Conservation (phyloP, 257 asterid species). For the Verbascum thapsus region DNA sequence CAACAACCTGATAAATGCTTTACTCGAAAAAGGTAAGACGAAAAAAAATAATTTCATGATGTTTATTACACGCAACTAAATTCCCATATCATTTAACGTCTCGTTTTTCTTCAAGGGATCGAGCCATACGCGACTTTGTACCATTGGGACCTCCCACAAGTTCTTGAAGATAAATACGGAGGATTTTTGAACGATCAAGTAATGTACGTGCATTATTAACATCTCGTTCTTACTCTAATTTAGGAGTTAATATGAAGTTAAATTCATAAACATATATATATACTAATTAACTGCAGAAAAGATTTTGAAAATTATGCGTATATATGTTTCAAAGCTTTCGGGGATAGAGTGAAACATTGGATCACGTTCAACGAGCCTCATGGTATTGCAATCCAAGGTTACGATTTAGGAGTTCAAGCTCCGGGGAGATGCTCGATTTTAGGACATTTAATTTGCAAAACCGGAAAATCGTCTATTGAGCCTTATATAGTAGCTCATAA, state of each 20-base stretch:
- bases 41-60: neutral
- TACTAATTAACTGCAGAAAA: slow-evolving; percentile 42
- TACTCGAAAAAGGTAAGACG: slow-evolving; percentile 60
- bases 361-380: slow-evolving; percentile 93
- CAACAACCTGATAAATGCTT: slow-evolving; percentile 71
- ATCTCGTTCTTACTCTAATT: neutral
- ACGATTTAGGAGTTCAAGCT: slow-evolving; percentile 79
- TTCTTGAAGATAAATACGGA: slow-evolving; percentile 66
- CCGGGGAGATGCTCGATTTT: slow-evolving; percentile 87
- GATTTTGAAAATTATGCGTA: slow-evolving; percentile 71
- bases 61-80: neutral
- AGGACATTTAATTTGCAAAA: slow-evolving; percentile 63
- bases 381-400: slow-evolving; percentile 77
- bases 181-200: slow-evolving; percentile 62
- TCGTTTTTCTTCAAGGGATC: slow-evolving; percentile 47
- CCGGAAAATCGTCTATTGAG: slow-evolving; percentile 73
- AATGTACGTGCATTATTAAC: slow-evolving; percentile 45
- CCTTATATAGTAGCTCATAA: slow-evolving; percentile 79
- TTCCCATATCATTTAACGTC: neutral
- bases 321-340: slow-evolving; percentile 75
- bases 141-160: slow-evolving; percentile 92
- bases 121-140: slow-evolving; percentile 74
- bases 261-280: neutral
- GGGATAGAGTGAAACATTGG: slow-evolving; percentile 84
- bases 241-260: slow-evolving; percentile 1